Evolutionary conservation across 805 yeast species (phyloP).

Genomic region (Maudiozyma serrabonitensis): DNA sequence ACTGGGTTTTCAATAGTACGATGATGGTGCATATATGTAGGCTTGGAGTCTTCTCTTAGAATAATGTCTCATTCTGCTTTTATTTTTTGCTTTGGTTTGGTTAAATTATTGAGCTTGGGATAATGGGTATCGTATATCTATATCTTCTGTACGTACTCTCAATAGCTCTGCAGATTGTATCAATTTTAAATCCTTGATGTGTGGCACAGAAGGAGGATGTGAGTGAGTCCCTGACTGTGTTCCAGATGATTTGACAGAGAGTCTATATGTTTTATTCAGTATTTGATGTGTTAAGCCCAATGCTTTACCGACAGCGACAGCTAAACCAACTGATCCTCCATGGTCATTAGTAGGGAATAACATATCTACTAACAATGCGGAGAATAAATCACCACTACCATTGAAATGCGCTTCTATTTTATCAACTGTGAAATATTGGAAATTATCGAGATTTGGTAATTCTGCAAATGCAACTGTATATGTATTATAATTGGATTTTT

Average conservation of each 20-base stretch:
- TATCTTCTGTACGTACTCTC: background rate
- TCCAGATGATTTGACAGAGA: constrained; percentile 9
- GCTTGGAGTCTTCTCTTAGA: too few species aligned
- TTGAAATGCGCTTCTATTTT: constrained; percentile 52
- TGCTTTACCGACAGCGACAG: constrained; percentile 32
- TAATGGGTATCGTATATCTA: too few species aligned
- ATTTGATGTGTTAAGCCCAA: constrained; percentile 35
- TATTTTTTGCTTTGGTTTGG: too few species aligned
- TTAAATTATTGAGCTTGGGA: too few species aligned
- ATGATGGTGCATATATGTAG: too few species aligned
- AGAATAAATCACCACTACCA: constrained; percentile 69
- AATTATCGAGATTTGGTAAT: background rate
- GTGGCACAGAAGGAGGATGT: background rate
- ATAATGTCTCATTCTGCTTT: too few species aligned
- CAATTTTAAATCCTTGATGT: constrained; percentile 36
- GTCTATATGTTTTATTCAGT: constrained; percentile 31
- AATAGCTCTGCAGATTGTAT: constrained; percentile 34
- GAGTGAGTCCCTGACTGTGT: background rate
- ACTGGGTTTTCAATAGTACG: too few species aligned
- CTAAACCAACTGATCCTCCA: background rate
- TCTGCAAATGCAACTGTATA: constrained; percentile 5
- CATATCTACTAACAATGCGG: constrained; percentile 48
- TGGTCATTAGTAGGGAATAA: constrained; percentile 24
- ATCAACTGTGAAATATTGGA: constrained; percentile 1
- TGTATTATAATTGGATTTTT: background rate